Evolutionary conservation across 2,329 filamentous ascomycete genomes (phyloP), one percentile per base, ranked within the genome.

Genomic region (Colletotrichum paranaense): DNA sequence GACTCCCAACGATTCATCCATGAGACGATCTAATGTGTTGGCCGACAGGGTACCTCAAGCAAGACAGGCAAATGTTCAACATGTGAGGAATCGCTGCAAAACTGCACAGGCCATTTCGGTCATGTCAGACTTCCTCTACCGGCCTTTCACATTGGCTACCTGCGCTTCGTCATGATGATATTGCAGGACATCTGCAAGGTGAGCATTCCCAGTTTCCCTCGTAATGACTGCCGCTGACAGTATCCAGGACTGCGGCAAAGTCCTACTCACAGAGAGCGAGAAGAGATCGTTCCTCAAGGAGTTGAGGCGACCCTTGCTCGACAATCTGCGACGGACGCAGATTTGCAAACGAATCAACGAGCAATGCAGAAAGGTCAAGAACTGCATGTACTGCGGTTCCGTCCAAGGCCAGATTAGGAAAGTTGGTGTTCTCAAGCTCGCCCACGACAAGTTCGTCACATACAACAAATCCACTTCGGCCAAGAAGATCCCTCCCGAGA

Each of bases 51-150:
- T 76, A 97, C 94, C 3, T 98, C 95, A 19, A 94, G 91, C 81
- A 98, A 98, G 84, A 89, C 86, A 4, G 93, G 91, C 28, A 88
- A 86, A 72, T 99, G 97, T 82, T 86, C 90, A 56, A 98, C 97
- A 16, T 99, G 97, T 81, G 91, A 94, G 60, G 91, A 95, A 79
- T 89, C 91, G 19, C 87, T 98, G 35, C 90, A 95, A 78, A 91
- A 93, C 76, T 99, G 97, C 83, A 97, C 95, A 77, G 97, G 97
- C 14, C 97, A 99, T 83, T 99, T 98, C 80, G 97, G 97, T 59
- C 93, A 98, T 83, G 93, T 99, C 78, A 92, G 94, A 79, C 90
- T 99, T 16, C 94, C 96, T 1, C 87, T 99, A 64, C 97, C 97
- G 4, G 95, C 93, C 56, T 98, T 98, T 80, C 97, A 99, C 81